phyloP scores from a whole-genome alignment of 257 asterid species.

The Solanum virginianum region DNA sequence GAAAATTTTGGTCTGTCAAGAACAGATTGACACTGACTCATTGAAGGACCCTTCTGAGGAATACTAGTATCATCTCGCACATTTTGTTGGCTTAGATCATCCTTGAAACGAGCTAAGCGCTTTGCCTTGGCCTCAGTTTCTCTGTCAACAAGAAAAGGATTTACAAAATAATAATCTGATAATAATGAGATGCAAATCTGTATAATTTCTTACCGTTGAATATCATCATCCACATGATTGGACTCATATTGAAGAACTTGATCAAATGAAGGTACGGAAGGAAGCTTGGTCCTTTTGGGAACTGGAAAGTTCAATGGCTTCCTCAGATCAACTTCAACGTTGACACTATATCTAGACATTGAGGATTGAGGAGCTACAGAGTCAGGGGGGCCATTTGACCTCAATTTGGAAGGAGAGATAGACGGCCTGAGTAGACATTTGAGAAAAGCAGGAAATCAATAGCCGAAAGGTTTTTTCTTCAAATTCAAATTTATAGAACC shows the following conservation, averaged over 20 bases:
- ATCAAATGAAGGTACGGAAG: slow-evolving; percentile 35
- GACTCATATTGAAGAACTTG: slow-evolving; percentile 30
- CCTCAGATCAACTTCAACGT: slow-evolving; percentile 24
- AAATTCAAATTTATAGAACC: not conserved
- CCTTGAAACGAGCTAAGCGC: slow-evolving; percentile 83
- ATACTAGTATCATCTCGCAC: slow-evolving; percentile 19
- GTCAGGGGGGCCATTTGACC: slow-evolving; percentile 22
- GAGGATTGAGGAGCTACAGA: slow-evolving; percentile 35
- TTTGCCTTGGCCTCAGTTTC: slow-evolving; percentile 83
- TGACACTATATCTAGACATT: slow-evolving; percentile 14
- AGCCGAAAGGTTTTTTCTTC: not conserved
- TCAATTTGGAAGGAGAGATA: slow-evolving; percentile 27
- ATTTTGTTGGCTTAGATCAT: slow-evolving; percentile 48
- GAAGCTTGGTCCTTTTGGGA: slow-evolving; percentile 62
- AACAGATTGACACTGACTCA: slow-evolving; percentile 29
- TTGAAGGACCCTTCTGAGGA: slow-evolving; percentile 34
- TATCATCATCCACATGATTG: slow-evolving; percentile 32
- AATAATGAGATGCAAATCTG: not conserved
- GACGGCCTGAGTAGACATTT: slow-evolving; percentile 13
- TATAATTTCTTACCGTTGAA: slow-evolving; percentile 40
- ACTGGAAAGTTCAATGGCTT: slow-evolving; percentile 33
- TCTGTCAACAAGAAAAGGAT: slow-evolving; percentile 26
- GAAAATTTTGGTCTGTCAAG: slow-evolving; percentile 22
- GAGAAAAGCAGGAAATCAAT: not conserved
- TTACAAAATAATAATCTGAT: not conserved